A percentile compares a stretch with the other conserved stretches of the same genome.
phyloP scores from a whole-genome alignment of 2,329 filamentous ascomycete species.

The Penicillium sp. region DNA sequence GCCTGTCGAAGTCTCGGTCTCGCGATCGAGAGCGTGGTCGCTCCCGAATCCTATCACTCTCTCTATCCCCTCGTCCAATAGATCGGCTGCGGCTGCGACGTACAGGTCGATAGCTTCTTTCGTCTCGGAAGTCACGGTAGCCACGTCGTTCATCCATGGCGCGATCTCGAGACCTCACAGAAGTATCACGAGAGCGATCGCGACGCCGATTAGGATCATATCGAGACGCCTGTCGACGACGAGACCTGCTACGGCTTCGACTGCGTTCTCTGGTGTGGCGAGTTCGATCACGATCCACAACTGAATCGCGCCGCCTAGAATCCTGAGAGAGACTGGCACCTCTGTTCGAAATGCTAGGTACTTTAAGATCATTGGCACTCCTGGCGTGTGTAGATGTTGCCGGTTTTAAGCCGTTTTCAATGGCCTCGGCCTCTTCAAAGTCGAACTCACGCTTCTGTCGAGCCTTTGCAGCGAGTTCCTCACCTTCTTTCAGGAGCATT shows the following conservation, averaged over 20 bases:
- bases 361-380: slow-evolving; percentile 27
- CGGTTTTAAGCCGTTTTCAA: slow-evolving; percentile 40
- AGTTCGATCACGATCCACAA: slow-evolving; percentile 25
- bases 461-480: slow-evolving; percentile 53
- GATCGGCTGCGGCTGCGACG: slow-evolving; percentile 39
- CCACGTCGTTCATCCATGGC: slow-evolving; percentile 33
- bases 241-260: slow-evolving; percentile 33
- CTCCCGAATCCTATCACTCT: slow-evolving; percentile 13
- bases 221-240: slow-evolving; percentile 26
- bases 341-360: slow-evolving; percentile 28
- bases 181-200: slow-evolving; percentile 29
- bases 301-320: slow-evolving; percentile 29
- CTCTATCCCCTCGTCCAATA: slow-evolving; percentile 17
- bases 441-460: slow-evolving; percentile 52
- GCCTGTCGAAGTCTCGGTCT: slow-evolving; percentile 21
- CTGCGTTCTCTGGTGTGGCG: slow-evolving; percentile 29
- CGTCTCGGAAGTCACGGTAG: slow-evolving; percentile 31
- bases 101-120: slow-evolving; percentile 33
- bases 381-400: slow-evolving; percentile 24
- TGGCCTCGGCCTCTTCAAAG: slow-evolving; percentile 46
- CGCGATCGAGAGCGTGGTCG: slow-evolving; percentile 19
- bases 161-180: slow-evolving; percentile 33
- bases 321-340: slow-evolving; percentile 30
- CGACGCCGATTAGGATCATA: slow-evolving; percentile 31
- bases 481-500: slow-evolving; percentile 54